These are phyloP conservation scores for Capsella rubella DNA, from an alignment of 441 rosid species.

Conservation along the genomic window DNA sequence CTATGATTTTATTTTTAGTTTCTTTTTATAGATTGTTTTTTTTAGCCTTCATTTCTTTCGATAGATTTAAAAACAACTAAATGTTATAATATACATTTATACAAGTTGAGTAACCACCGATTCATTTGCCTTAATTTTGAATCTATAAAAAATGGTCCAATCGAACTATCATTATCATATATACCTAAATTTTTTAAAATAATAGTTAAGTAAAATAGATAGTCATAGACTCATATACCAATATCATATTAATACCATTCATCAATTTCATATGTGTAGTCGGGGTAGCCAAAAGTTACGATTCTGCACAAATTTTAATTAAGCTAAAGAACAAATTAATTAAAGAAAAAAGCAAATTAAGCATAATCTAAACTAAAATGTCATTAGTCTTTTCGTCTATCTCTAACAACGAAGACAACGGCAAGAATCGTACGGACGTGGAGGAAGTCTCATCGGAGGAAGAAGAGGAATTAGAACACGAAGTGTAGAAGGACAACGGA, in stretches of 20 bases:
- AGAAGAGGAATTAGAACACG: slow-evolving; percentile 56
- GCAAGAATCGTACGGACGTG: slow-evolving; percentile 39
- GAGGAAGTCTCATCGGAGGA: slow-evolving; percentile 55
- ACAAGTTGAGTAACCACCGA: not conserved
- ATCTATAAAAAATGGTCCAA: slow-evolving; percentile 5
- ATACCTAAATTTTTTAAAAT: not conserved
- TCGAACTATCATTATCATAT: slow-evolving; percentile 18
- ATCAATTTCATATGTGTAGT: slow-evolving; percentile 20
- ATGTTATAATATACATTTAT: not conserved
- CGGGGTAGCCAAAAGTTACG: slow-evolving; percentile 13
- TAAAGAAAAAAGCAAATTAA: slow-evolving; percentile 32
- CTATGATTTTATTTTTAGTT: too few relatives aligned
- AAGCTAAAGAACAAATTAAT: slow-evolving; percentile 21
- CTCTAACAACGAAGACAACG: slow-evolving; percentile 41
- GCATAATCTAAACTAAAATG: slow-evolving; percentile 27
- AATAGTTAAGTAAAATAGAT: slow-evolving; percentile 14
- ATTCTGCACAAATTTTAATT: slow-evolving; percentile 27
- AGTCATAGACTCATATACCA: slow-evolving; percentile 20
- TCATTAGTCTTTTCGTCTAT: slow-evolving; percentile 25
- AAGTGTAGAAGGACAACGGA: slow-evolving; percentile 52
- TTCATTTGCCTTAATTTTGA: not conserved
- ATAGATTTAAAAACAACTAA: too few relatives aligned
- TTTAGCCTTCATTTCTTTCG: too few relatives aligned
- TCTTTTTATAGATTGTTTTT: too few relatives aligned
- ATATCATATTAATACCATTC: slow-evolving; percentile 25